Evolutionary conservation across 2,329 filamentous ascomycete genomes (phyloP), one percentile per base, ranked within the genome.

Genomic region (Ilyonectria sp.): DNA sequence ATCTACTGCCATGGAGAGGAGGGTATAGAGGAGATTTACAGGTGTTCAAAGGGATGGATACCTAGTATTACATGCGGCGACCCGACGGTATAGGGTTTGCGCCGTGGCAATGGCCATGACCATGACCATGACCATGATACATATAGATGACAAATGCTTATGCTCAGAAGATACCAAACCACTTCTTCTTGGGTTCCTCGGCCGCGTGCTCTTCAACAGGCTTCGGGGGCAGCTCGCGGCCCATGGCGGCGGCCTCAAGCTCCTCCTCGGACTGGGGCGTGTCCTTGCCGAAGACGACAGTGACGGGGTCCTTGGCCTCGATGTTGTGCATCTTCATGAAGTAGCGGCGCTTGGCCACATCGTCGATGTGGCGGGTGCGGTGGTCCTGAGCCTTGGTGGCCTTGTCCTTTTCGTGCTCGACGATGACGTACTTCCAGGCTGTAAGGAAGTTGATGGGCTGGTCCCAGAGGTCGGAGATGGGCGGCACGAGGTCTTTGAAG

Each of bases 281-380:
- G 52, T 75, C 78, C 69, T 79, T 79, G 47, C 79, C 82, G 61
- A 84, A 82, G 11, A 83, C 80, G 74, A 82, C 82, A 66, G 78
- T 84, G 74, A 91, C 85, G 35, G 86, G 86, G 58, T 88, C 83
- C 75, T 87, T 85, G 74, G 87, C 84, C 79, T 94, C 92, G 76
- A 97, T 80, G 10, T 94, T 94, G 84, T 97, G 94, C 68, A 92
- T 94, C 81, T 94, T 91, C 76, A 95, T 90, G 82, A 94, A 99
- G 80, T 93, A 91, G 68, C 89, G 89, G 75, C 95, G 88, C 89
- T 98, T 97, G 80, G 92, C 89, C 31, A 96, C 92, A 82, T 99
- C 96, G 73, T 97, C 94, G 63, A 94, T 86, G 72, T 90, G 91
- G 77, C 87, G 87, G 76, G 90, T 89, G 62, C 95, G 89, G 82